A percentile compares a stretch with the other conserved stretches of the same genome.
These are phyloP conservation scores for Platanus orientalis DNA, from an alignment of 164 flowering plant genomes.

Conservation along the genomic window DNA sequence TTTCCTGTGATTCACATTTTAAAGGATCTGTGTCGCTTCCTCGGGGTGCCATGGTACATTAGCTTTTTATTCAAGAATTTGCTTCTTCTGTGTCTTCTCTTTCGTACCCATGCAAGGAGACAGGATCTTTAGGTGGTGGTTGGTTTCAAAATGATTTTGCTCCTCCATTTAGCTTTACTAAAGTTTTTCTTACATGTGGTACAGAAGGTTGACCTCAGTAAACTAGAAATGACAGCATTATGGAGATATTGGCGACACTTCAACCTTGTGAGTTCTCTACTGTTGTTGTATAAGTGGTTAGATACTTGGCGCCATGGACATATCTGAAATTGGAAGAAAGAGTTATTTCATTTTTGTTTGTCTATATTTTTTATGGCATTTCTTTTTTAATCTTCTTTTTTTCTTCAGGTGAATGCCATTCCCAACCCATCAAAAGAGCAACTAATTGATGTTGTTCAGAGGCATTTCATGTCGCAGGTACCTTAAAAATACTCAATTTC, in stretches of 20 bases:
- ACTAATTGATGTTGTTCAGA: conserved; percentile 76
- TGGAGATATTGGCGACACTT: conserved; percentile 94
- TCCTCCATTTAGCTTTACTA: background rate
- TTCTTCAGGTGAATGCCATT: conserved; percentile 53
- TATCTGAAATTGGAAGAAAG: background rate
- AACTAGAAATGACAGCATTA: conserved; percentile 76
- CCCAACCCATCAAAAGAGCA: conserved; percentile 92
- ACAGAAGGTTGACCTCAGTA: conserved; percentile 90
- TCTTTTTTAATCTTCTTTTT: background rate
- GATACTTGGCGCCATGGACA: background rate
- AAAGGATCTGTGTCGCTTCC: too few relatives aligned
- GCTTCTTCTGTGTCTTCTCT: too few relatives aligned
- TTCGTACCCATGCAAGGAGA: too few relatives aligned
- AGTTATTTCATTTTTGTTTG: background rate
- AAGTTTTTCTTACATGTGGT: background rate
- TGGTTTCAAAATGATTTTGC: too few relatives aligned
- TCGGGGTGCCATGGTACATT: too few relatives aligned
- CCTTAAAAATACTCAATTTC: background rate
- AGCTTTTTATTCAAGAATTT: background rate
- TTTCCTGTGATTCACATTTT: too few relatives aligned
- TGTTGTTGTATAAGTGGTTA: background rate
- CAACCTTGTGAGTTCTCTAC: conserved; percentile 65
- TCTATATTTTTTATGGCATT: background rate
- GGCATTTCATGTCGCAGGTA: conserved; percentile 97
- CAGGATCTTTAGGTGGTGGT: too few relatives aligned